Evolutionary conservation across 1,284 basidiomycete species (phyloP), one percentile per base, ranked within the genome.

Genomic region (Mrakiaceae sp.): DNA sequence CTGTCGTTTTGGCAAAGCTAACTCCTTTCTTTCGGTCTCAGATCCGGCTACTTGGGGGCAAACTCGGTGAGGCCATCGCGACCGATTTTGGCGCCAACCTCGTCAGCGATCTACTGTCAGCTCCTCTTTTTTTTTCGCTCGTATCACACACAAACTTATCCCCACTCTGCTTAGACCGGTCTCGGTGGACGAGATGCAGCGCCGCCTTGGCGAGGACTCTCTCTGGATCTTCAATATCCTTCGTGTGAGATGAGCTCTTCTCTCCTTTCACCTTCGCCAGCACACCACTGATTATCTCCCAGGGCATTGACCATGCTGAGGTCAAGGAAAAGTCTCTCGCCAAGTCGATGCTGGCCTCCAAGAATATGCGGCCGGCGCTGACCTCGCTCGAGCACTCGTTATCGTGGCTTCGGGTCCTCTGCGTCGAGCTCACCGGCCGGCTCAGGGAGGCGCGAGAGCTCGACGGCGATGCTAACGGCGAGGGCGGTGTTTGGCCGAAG

Each of bases 21-120:
- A 43, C 11, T 44, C 48, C 48, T 43, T 50, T 51, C 48, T 27
- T 8, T 57, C 42, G 14, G 47, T 14, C n/a, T n/a, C 67, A 95
- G 89, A 97, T 99, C 72, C 84, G 96, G 5, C 91, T 91, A 70
- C 79, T 99, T 0, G 95, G 95, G 0, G 95, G 96, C 5, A 98
- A 98, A 76, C 83, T 98, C 0, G 95, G 96, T 1, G 82, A 84
- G 58, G 87, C 90, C 0, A 80, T 99, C 46, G 90, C 90, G 0
- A 83, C 86, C 66, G 87, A 92, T 72, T 98, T 90, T 72, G 87
- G 87, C 69, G 91, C 84, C 6, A 87, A 87, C 10, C 93, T 88
- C 1, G 92, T 98, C 0, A 87, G 85, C 0, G 94, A 98, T 72
- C 79, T 96, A 64, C 76, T 93, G 90, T 91, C 66, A 66, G 82